Conservation (phyloP, 2,329 filamentous ascomycete species). For the Xylariaceae sp. region DNA sequence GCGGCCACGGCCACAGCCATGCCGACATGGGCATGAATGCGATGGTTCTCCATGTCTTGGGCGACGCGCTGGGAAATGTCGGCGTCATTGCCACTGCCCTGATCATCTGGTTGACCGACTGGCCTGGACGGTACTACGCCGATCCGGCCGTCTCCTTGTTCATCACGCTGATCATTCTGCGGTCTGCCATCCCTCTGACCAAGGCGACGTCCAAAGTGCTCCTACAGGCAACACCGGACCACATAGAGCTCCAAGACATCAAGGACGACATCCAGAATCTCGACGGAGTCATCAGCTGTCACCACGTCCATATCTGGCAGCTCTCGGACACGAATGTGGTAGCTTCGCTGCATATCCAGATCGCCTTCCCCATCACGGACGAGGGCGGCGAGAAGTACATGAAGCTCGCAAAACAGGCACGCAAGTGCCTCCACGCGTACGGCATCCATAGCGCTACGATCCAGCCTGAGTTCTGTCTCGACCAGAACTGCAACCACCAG, state of each 20-base stretch:
- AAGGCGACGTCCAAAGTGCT: conserved; percentile 80
- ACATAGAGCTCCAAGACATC: conserved; percentile 83
- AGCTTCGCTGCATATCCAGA: conserved; percentile 87
- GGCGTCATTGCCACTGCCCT: conserved; percentile 79
- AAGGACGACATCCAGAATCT: conserved; percentile 84
- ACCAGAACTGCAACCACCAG: conserved; percentile 39
- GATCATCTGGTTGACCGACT: conserved; percentile 86
- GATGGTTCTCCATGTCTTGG: conserved; percentile 70
- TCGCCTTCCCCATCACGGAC: conserved; percentile 82
- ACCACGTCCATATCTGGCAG: conserved; percentile 98
- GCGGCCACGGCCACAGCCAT: conserved; percentile 68
- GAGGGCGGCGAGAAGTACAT: conserved; percentile 80
- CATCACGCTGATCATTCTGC: conserved; percentile 76
- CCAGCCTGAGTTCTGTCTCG: conserved; percentile 78
- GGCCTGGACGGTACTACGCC: conserved; percentile 75
- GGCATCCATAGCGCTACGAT: conserved; percentile 97
- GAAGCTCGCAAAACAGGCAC: conserved; percentile 75
- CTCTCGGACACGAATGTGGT: conserved; percentile 92
- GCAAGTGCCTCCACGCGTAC: conserved; percentile 86
- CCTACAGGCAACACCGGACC: conserved; percentile 86
- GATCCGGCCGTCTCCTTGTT: conserved; percentile 90
- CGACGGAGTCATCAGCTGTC: conserved; percentile 80
- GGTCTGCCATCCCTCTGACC: conserved; percentile 72
- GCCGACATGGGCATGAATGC: conserved; percentile 93
- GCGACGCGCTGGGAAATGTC: conserved; percentile 80